Evolutionary conservation across 176 grass and related monocot species (phyloP).

Genomic region (Oryza glumipatula): DNA sequence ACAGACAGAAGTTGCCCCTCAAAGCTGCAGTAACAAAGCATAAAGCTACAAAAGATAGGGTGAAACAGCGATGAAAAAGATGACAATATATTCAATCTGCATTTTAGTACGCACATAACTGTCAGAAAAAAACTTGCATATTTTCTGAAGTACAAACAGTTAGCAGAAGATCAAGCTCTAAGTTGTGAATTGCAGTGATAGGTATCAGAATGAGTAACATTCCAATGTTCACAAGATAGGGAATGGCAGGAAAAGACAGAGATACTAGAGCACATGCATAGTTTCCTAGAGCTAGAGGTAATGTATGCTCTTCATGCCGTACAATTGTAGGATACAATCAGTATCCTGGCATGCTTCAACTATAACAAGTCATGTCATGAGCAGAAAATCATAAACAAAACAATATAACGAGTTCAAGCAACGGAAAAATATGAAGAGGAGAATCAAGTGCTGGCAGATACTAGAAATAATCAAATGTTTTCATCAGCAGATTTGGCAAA

Average conservation of each 20-base stretch:
- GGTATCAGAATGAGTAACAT: background rate
- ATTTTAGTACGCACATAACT: background rate
- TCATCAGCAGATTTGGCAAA: background rate
- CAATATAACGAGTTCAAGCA: background rate
- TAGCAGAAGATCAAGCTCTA: background rate
- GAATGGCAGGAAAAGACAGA: background rate
- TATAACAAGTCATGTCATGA: background rate
- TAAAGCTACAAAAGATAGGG: background rate
- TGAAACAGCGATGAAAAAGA: background rate
- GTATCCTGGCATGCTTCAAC: background rate
- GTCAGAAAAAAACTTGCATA: background rate
- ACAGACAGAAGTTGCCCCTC: background rate
- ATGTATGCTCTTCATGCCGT: background rate
- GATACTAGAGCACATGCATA: background rate
- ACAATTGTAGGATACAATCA: conserved; percentile 8
- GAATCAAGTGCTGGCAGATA: background rate
- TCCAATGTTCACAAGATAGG: background rate
- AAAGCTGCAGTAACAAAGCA: background rate
- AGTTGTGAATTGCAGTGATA: background rate
- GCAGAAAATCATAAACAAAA: background rate
- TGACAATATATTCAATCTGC: background rate
- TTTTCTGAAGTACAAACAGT: background rate
- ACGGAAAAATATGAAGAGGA: background rate
- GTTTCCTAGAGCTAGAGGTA: background rate
- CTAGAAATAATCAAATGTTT: background rate